Conservation (phyloP, 2,329 filamentous ascomycete species). For the Beauveria bassiana region DNA sequence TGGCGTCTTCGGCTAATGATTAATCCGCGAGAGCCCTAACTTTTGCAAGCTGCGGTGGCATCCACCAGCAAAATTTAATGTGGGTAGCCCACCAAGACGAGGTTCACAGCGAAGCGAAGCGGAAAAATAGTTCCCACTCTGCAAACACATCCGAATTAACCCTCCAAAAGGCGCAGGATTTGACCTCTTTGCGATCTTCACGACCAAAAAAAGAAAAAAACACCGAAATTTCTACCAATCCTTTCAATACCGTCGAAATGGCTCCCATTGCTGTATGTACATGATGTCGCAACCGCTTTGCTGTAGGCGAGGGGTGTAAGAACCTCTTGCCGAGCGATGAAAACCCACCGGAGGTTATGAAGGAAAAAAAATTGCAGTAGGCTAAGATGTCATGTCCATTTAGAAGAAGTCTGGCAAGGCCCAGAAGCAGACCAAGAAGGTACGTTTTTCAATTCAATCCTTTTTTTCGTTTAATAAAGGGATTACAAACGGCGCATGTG, state of each 20-base stretch:
- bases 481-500: too few relatives aligned
- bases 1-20: constrained; percentile 1
- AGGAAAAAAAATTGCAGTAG: constrained; percentile 63
- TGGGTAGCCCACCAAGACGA: constrained; percentile 13
- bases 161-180: constrained; percentile 66
- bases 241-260: constrained; percentile 51
- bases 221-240: constrained; percentile 15
- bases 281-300: constrained; percentile 66
- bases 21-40: constrained; percentile 28
- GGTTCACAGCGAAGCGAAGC: constrained; percentile 2
- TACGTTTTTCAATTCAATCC: constrained; percentile 29
- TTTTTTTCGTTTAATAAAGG: neutral
- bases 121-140: constrained; percentile 12
- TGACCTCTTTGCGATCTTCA: constrained; percentile 54
- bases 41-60: constrained; percentile 16
- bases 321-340: constrained; percentile 12
- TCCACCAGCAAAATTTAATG: constrained; percentile 21
- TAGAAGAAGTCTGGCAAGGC: constrained; percentile 61
- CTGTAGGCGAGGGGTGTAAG: constrained; percentile 58
- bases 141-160: constrained; percentile 13
- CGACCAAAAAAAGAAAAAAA: constrained; percentile 13
- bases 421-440: constrained; percentile 84
- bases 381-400: constrained; percentile 69
- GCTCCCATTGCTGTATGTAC: constrained; percentile 83
- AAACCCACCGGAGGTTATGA: constrained; percentile 15